phyloP scores from a whole-genome alignment of 495 filamentous ascomycete species.

The Talaromyces liani region DNA sequence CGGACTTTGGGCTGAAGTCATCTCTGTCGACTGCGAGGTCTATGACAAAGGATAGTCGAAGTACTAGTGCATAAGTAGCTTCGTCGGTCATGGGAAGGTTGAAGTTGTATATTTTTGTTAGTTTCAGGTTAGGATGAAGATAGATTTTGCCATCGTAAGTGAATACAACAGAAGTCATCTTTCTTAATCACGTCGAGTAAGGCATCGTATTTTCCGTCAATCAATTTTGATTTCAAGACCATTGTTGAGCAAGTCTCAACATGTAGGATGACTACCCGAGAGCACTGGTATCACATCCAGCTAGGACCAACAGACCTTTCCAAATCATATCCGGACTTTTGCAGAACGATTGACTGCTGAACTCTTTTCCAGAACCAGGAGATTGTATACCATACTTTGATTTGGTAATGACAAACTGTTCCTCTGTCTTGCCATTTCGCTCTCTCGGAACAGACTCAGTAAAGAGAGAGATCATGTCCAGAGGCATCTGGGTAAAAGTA shows the following conservation, averaged over 20 bases:
- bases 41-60: slow-evolving; percentile 2
- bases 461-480: not conserved
- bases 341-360: not conserved
- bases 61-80: not conserved
- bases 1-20: not conserved
- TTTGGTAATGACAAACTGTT: not conserved
- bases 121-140: not conserved
- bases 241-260: not conserved
- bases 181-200: not conserved
- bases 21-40: not conserved
- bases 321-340: not conserved
- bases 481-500: not conserved
- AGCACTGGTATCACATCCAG: not conserved
- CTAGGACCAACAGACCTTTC: not conserved
- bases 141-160: not conserved
- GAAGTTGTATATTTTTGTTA: not conserved
- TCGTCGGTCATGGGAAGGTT: not conserved
- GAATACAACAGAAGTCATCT: not conserved
- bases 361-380: not conserved
- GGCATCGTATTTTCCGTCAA: not conserved
- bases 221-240: not conserved
- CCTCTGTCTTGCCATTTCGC: not conserved
- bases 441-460: not conserved
- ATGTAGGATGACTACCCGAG: not conserved
- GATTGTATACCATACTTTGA: not conserved